These are phyloP conservation scores for Phytophthora sp. DNA, from an alignment of 352 stramenopile genomes.

Conservation along the genomic window DNA sequence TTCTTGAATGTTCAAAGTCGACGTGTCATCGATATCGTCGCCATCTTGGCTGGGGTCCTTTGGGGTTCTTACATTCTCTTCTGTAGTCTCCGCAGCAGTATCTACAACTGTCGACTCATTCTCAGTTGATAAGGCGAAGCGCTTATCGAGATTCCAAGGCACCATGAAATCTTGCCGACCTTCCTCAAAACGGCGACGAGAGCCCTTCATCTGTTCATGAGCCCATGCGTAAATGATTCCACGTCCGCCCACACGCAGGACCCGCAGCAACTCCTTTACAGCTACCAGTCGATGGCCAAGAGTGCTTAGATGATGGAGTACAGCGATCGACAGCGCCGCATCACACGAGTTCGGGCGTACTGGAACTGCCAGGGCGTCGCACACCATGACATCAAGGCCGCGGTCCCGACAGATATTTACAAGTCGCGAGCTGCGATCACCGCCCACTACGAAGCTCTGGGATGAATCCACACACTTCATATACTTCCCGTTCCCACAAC, in stretches of 20 bases:
- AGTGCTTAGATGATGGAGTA: constrained; percentile 86
- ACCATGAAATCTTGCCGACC: constrained; percentile 87
- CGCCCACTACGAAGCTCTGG: constrained; percentile 59
- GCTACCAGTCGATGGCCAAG: constrained; percentile 68
- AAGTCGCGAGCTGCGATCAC: constrained; percentile 70
- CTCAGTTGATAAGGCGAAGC: constrained; percentile 46
- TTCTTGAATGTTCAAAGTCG: constrained; percentile 19
- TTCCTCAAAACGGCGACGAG: constrained; percentile 76
- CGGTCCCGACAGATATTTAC: constrained; percentile 66
- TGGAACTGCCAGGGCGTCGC: constrained; percentile 75
- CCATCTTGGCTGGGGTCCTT: constrained; percentile 6
- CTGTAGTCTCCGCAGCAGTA: not conserved
- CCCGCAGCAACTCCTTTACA: constrained; percentile 79
- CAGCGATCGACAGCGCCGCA: constrained; percentile 83
- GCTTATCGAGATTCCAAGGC: constrained; percentile 87
- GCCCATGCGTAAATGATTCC: constrained; percentile 90
- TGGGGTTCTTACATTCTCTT: constrained; percentile 8
- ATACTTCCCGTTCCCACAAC: constrained; percentile 90
- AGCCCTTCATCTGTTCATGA: constrained; percentile 81
- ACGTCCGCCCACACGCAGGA: constrained; percentile 69
- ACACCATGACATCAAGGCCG: constrained; percentile 76
- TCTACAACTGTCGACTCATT: too few relatives aligned
- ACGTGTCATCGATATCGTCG: constrained; percentile 18
- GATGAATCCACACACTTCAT: constrained; percentile 78
- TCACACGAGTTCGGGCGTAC: constrained; percentile 78